Conservation (phyloP, 2,329 filamentous ascomycete genomes). For the Dactylella cylindrospora region DNA sequence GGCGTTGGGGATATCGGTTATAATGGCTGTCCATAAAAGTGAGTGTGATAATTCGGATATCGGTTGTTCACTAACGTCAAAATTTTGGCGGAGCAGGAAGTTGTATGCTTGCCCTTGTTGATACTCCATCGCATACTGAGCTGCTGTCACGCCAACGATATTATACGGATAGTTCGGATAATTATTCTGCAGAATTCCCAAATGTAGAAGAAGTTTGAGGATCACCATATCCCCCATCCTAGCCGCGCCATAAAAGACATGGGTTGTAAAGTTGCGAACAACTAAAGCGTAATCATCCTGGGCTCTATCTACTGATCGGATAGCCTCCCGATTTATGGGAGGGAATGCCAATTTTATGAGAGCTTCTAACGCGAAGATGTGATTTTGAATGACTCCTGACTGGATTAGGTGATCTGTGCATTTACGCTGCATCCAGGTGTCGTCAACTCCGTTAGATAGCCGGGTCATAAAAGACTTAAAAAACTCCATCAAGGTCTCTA, state of each 20-base stretch:
- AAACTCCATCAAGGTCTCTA: background rate
- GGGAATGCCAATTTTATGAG: background rate
- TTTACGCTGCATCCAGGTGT: background rate
- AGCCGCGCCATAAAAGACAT: conserved; percentile 11
- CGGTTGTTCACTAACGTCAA: background rate
- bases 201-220: background rate
- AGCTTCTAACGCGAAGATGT: background rate
- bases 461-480: conserved; percentile 22
- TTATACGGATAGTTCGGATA: background rate
- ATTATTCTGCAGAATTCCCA: background rate
- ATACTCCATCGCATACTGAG: conserved; percentile 14
- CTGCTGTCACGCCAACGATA: conserved; percentile 7
- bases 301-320: too few relatives aligned
- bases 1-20: background rate
- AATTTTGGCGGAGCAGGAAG: conserved; percentile 8
- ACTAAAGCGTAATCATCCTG: background rate
- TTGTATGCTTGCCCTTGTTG: background rate
- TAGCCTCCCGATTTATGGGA: background rate
- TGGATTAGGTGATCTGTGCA: conserved; percentile 5
- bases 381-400: background rate
- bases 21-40: conserved; percentile 11
- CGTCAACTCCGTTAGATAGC: conserved; percentile 16
- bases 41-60: conserved; percentile 13
- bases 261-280: conserved; percentile 3
- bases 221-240: conserved; percentile 11